These are phyloP conservation scores for Ophiosphaerella narmari DNA, from an alignment of 2,329 filamentous ascomycete species.

Conservation along the genomic window DNA sequence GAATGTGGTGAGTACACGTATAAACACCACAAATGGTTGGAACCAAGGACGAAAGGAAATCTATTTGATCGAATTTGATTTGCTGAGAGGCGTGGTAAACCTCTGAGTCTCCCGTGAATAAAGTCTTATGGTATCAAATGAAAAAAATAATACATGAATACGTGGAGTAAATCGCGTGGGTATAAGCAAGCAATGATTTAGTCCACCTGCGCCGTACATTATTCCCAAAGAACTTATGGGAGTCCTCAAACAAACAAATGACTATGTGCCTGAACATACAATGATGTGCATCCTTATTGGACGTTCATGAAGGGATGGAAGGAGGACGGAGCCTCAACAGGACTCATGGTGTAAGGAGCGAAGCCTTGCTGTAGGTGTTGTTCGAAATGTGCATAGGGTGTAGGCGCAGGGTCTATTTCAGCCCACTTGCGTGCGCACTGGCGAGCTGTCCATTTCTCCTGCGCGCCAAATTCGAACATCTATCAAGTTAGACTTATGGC, in stretches of 20 bases:
- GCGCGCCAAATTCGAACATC: conserved; percentile 58
- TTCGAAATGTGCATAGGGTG: conserved; percentile 41
- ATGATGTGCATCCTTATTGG: conserved; percentile 13
- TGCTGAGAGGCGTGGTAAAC: neutral
- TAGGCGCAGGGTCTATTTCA: conserved; percentile 47
- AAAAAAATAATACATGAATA: neutral
- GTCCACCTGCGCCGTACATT: neutral
- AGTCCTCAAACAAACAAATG: neutral
- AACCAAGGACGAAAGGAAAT: neutral
- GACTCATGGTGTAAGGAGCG: conserved; percentile 44
- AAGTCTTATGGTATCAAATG: conserved; percentile 2
- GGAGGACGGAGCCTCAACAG: conserved; percentile 33
- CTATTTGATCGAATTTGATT: neutral
- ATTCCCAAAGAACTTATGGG: neutral
- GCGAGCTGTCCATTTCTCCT: conserved; percentile 57
- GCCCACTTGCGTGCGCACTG: conserved; percentile 59
- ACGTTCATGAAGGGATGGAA: conserved; percentile 41
- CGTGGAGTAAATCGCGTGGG: neutral
- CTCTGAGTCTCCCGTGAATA: neutral
- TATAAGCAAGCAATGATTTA: neutral
- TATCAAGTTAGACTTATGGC: conserved; percentile 27
- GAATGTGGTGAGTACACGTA: neutral
- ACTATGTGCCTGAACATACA: neutral
- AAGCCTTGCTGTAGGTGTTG: conserved; percentile 37
- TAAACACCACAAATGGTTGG: neutral